Evolutionary conservation across 1,284 basidiomycete genomes (phyloP), one percentile per base, ranked within the genome.

Genomic region (Lentinula novae-zelandiae): DNA sequence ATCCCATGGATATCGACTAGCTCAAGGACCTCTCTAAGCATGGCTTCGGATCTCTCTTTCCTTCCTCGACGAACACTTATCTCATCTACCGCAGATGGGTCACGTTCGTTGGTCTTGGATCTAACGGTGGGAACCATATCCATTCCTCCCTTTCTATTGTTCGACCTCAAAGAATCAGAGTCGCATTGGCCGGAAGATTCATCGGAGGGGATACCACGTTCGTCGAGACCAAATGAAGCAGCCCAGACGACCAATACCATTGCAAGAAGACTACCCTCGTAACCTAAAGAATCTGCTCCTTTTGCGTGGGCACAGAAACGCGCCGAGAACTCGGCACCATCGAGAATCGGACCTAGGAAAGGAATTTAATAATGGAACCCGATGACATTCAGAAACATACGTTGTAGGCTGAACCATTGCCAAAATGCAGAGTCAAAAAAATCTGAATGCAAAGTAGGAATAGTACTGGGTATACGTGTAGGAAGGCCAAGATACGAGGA

Each of bases 341-440:
- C 89, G 36, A 92, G 76, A 63, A 92, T 78, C 20, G 89, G 89
- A 55, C 86, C 88, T 91, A 66, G 12, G 52, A n/a, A 5, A 44
- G 20, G 1, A 39, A 53, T 52, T 39, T 51, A 46, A 57, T 66
- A 61, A 52, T 39, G 60, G 46, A 12, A 40, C 51, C 5, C 56
- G 17, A 44, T 67, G 64, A 70, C 68, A 72, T 70, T 8, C 62
- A 70, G 51, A 65, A 5, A 76, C 82, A 74, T 70, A 95, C 93
- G 84, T 71, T 95, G 93, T 33, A 93, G 77, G 63, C 86, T 83
- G 68, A 95, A 92, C 72, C 87, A 84, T 33, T 81, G 78, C 78
- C 92, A 96, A 73, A 95, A 96, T 0, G 85, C 77, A 1, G 92
- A 94, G 44, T 80, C 78, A 71, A 95, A 93, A 71, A 96, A 95